Evolutionary conservation across 257 asterid genomes (phyloP).

Genomic region (Fraxinus excelsior): DNA sequence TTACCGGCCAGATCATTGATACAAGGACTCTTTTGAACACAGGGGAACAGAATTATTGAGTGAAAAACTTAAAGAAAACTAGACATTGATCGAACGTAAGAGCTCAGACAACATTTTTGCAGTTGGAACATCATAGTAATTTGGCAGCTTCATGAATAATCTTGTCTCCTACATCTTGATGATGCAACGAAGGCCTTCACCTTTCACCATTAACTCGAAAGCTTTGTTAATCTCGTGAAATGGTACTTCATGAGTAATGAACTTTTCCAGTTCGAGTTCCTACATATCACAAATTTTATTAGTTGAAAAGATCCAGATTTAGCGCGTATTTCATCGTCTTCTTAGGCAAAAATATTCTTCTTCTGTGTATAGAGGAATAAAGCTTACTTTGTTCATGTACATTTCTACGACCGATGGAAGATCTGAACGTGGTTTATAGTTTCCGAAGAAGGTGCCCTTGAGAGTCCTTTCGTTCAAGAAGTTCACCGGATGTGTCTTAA

Average conservation of each 20-base stretch:
- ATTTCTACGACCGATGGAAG: conserved; percentile 52
- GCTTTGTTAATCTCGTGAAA: conserved; percentile 48
- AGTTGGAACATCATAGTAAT: not conserved
- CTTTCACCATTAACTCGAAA: conserved; percentile 42
- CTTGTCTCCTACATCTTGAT: conserved; percentile 28
- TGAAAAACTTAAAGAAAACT: not conserved
- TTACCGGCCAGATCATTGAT: too few species aligned
- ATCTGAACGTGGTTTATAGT: conserved; percentile 50
- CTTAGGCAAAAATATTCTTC: not conserved
- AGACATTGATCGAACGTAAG: not conserved
- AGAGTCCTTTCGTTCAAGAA: conserved; percentile 49
- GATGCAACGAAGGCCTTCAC: conserved; percentile 45
- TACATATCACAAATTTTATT: not conserved
- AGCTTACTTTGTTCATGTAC: conserved; percentile 45
- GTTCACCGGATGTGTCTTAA: conserved; percentile 52
- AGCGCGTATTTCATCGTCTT: not conserved
- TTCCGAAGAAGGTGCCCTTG: conserved; percentile 55
- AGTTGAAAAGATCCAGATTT: not conserved
- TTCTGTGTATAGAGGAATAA: not conserved
- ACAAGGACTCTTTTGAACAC: not conserved
- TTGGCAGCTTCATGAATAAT: not conserved
- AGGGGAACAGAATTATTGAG: too few species aligned
- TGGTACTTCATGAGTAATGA: conserved; percentile 40
- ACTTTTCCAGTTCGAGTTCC: conserved; percentile 52
- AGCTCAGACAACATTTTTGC: not conserved